A percentile compares a stretch with the other conserved stretches of the same genome.
These are phyloP conservation scores for Ensete ventricosum DNA, from an alignment of 176 grass and related monocot species.

Conservation along the genomic window DNA sequence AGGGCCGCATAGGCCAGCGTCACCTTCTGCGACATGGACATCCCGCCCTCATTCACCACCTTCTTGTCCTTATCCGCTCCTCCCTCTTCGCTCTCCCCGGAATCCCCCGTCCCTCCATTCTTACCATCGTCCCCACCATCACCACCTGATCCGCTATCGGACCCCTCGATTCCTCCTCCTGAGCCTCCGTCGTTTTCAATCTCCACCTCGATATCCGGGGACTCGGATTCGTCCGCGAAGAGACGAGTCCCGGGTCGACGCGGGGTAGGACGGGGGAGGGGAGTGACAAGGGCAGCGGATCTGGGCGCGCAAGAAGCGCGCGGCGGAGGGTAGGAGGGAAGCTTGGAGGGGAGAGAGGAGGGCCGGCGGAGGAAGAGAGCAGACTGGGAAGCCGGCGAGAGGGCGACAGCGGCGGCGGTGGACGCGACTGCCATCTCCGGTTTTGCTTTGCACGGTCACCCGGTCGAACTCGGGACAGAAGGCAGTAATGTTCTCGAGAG, in stretches of 20 bases:
- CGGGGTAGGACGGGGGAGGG: slow-evolving; percentile 7
- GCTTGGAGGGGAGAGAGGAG: neutral
- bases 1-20: slow-evolving; percentile 81
- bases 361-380: slow-evolving; percentile 5
- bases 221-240: slow-evolving; percentile 27
- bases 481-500: neutral
- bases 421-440: neutral
- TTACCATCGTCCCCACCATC: slow-evolving; percentile 12
- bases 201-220: slow-evolving; percentile 5
- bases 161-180: slow-evolving; percentile 17
- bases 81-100: slow-evolving; percentile 19
- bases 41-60: slow-evolving; percentile 26
- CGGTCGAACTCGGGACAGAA: neutral
- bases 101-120: neutral
- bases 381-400: slow-evolving; percentile 3
- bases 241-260: slow-evolving; percentile 11
- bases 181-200: slow-evolving; percentile 13
- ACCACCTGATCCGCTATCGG: slow-evolving; percentile 7
- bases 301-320: slow-evolving; percentile 18
- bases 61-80: slow-evolving; percentile 28
- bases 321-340: neutral
- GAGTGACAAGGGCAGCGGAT: neutral
- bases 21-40: slow-evolving; percentile 93
- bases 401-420: neutral
- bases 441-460: neutral